Percentiles rank a stretch among this genome's conserved stretches.
Conservation (phyloP, 2,329 filamentous ascomycete species). For the Hyphodiscus sp. region DNA sequence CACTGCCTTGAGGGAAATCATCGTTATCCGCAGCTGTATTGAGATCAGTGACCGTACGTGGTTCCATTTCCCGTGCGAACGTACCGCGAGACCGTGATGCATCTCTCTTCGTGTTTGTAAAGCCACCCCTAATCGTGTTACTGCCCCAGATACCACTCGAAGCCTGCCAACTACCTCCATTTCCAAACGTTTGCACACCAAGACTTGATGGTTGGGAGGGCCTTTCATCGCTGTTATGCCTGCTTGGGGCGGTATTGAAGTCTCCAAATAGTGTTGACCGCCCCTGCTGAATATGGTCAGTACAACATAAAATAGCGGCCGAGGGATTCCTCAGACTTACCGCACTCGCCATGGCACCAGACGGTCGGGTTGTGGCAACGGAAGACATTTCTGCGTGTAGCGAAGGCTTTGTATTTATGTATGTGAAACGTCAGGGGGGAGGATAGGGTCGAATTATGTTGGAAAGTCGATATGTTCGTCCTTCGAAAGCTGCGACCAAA, state of each 20-base stretch:
- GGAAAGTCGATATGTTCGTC: conserved; percentile 15
- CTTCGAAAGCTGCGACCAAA: conserved; percentile 17
- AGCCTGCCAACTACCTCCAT: conserved; percentile 32
- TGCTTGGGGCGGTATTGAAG: conserved; percentile 30
- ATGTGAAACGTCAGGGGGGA: conserved; percentile 8
- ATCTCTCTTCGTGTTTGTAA: conserved; percentile 40
- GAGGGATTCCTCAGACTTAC: conserved; percentile 33
- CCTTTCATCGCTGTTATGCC: conserved; percentile 28
- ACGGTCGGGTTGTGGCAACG: conserved; percentile 29
- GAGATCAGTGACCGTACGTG: conserved; percentile 19
- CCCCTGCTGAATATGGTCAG: conserved; percentile 23
- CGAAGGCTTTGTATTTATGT: conserved; percentile 10
- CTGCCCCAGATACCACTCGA: conserved; percentile 47
- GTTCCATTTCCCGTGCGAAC: conserved; percentile 18
- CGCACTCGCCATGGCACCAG: conserved; percentile 32
- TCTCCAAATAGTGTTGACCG: conserved; percentile 33
- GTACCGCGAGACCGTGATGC: conserved; percentile 43
- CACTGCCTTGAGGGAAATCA: conserved; percentile 46
- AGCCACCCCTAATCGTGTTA: conserved; percentile 37
- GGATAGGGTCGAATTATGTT: conserved; percentile 7
- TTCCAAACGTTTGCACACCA: conserved; percentile 36
- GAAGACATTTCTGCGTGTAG: conserved; percentile 32
- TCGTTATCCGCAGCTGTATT: conserved; percentile 32
- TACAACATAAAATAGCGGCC: conserved; percentile 10
- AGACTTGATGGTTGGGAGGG: conserved; percentile 34